Percentiles rank a stretch among this genome's conserved stretches.
phyloP scores from a whole-genome alignment of 192 early-diverging fungal species.

The Backusella psychrophila region DNA sequence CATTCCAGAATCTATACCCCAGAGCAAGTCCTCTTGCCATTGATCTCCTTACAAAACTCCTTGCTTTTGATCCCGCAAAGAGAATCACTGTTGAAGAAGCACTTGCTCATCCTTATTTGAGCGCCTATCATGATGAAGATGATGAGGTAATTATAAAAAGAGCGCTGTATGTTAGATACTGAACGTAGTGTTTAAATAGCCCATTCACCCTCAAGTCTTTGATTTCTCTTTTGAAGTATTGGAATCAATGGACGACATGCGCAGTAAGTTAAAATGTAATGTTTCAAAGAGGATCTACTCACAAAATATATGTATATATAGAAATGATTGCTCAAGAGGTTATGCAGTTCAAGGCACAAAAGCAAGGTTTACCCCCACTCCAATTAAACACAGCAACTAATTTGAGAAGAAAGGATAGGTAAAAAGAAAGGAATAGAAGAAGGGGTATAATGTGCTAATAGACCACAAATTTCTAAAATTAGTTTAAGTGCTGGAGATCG shows the following conservation, averaged over 20 bases:
- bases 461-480: not conserved
- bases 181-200: conserved; percentile 33
- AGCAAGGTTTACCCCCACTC: conserved; percentile 43
- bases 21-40: conserved; percentile 81
- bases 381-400: conserved; percentile 33
- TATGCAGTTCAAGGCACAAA: conserved; percentile 73
- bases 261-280: conserved; percentile 42
- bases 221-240: conserved; percentile 81
- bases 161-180: not conserved
- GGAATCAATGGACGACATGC: conserved; percentile 77
- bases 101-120: conserved; percentile 88
- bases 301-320: conserved; percentile 23
- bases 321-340: conserved; percentile 82
- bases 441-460: not conserved
- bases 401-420: conserved; percentile 42
- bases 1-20: conserved; percentile 79
- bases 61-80: conserved; percentile 83
- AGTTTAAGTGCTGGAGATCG: conserved; percentile 51
- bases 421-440: not conserved
- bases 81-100: conserved; percentile 93
- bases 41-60: conserved; percentile 85
- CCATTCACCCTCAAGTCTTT: conserved; percentile 61
- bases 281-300: not conserved
- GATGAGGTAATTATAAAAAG: conserved; percentile 31
- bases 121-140: conserved; percentile 48